Evolutionary conservation across 176 grass and related monocot species (phyloP), one percentile per base, ranked within the genome.

Genomic region (Ananas comosus): DNA sequence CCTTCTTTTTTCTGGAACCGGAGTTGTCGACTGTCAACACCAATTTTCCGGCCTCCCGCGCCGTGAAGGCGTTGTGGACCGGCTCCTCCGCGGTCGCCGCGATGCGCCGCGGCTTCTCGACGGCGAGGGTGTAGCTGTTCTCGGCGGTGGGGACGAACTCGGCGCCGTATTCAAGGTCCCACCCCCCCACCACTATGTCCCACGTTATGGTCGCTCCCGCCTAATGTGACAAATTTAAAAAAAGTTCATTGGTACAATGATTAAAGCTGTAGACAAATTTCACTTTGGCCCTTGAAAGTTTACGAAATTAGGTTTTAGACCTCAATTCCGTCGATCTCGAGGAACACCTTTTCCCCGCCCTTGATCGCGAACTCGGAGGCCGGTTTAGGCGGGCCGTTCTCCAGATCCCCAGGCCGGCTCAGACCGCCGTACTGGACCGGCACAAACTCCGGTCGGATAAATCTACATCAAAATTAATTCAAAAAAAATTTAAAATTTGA

Each of bases 271-370:
- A n/a, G 11, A 0, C 14, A 58, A 58, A 17, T 8, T 21, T 14
- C 54, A 19, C 10, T 21, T 17, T 19, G 54, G 54, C 19, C 33
- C 33, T 42, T 7, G 4, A 42, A 6, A 42, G 7, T 42, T 42
- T 42, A 42, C 33, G 7, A 59, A 56, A 59, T 9, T 14, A 2
- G 54, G 5, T 19, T 8, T 14, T 6, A 1, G 75, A 97, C 93
- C 93, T 97, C 93, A 50, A 97, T 97, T 81, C 93, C 93, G 75
- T 92, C 89, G n/a, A 97, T 97, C 77, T 97, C 93, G 10, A 97
- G 89, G 83, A 90, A 87, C 2, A 97, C 86, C 74, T 83, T 97
- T 81, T 97, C 93, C 1, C 88, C 89, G 50, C 89, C 93, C 54
- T 97, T 97, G 61, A 97, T 92, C 50, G 81, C 85, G 82, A 97